Evolutionary conservation across 2,329 filamentous ascomycete species (phyloP).

Genomic region (Clonostachys solani): DNA sequence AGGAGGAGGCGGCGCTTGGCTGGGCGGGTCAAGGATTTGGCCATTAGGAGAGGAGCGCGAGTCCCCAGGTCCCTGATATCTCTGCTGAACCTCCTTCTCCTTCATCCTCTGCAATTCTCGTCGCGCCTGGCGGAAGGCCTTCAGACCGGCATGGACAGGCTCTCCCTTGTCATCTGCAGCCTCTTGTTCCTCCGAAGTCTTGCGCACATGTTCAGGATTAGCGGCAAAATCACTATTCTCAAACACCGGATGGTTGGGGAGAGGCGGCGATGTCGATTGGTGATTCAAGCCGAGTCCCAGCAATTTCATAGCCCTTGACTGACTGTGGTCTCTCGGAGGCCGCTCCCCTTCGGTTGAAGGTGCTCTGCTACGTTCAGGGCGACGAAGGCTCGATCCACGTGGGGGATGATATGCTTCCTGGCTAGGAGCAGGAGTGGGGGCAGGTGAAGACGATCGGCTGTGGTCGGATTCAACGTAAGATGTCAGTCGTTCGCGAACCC

Average conservation of each 20-base stretch:
- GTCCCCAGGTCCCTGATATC: slow-evolving; percentile 22
- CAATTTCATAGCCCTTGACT: background rate
- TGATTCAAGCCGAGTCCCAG: background rate
- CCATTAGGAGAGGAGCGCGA: too few relatives aligned
- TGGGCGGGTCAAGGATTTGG: background rate
- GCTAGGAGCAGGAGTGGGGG: background rate
- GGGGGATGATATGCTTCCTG: background rate
- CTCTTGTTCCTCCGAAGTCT: slow-evolving; percentile 15
- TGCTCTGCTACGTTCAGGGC: background rate
- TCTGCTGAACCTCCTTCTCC: slow-evolving; percentile 43
- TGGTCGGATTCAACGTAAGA: slow-evolving; percentile 61
- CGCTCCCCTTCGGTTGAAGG: background rate
- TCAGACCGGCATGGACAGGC: slow-evolving; percentile 43
- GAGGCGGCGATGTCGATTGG: background rate
- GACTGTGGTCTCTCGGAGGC: background rate
- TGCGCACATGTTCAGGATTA: background rate
- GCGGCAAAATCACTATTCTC: slow-evolving; percentile 15
- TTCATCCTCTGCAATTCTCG: slow-evolving; percentile 52
- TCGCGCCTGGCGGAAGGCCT: slow-evolving; percentile 53
- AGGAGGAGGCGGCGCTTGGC: slow-evolving; percentile 3
- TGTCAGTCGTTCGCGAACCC: slow-evolving; percentile 70
- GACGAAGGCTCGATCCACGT: slow-evolving; percentile 1
- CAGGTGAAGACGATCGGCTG: slow-evolving; percentile 2
- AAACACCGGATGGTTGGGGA: slow-evolving; percentile 9
- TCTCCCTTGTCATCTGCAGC: slow-evolving; percentile 25